Evolutionary conservation across 352 stramenopile genomes (phyloP).

Genomic region (Globisporangium cederbergense): DNA sequence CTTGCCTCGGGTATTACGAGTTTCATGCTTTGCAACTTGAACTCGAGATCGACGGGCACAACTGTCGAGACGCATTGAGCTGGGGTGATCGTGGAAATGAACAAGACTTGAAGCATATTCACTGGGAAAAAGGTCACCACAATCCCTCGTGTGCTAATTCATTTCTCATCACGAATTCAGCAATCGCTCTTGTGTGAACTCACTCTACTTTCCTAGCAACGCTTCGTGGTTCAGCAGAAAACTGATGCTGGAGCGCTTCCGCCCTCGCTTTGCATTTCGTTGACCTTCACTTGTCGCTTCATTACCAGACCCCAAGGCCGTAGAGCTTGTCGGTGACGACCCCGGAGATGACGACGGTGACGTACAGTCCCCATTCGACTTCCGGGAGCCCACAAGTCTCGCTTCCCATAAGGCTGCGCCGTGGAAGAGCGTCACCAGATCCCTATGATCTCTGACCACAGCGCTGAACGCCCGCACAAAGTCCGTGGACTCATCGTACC

Average conservation of each 20-base stretch:
- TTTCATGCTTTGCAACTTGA: too few relatives aligned
- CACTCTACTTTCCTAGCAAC: neutral
- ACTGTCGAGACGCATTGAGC: too few relatives aligned
- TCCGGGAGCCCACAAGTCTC: neutral
- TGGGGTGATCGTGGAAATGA: too few relatives aligned
- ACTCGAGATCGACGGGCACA: too few relatives aligned
- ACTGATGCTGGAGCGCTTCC: neutral
- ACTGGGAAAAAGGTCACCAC: too few relatives aligned
- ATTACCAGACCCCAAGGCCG: too few relatives aligned
- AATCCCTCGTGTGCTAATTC: neutral
- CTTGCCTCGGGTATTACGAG: too few relatives aligned
- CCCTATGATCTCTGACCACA: neutral
- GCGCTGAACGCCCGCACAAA: conserved; percentile 14
- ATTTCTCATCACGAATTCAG: neutral
- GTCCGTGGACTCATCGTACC: conserved; percentile 19
- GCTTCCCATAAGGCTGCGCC: conserved; percentile 6
- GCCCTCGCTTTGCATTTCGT: neutral
- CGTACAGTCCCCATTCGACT: neutral
- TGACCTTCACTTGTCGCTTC: neutral
- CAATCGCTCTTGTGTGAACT: neutral
- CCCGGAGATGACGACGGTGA: too few relatives aligned
- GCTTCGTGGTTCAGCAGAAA: conserved; percentile 8
- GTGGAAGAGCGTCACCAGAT: conserved; percentile 1
- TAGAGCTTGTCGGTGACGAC: too few relatives aligned
- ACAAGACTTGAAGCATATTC: too few relatives aligned